Conservation (phyloP, 805 yeast genomes). For the Wickerhamomyces alni region DNA sequence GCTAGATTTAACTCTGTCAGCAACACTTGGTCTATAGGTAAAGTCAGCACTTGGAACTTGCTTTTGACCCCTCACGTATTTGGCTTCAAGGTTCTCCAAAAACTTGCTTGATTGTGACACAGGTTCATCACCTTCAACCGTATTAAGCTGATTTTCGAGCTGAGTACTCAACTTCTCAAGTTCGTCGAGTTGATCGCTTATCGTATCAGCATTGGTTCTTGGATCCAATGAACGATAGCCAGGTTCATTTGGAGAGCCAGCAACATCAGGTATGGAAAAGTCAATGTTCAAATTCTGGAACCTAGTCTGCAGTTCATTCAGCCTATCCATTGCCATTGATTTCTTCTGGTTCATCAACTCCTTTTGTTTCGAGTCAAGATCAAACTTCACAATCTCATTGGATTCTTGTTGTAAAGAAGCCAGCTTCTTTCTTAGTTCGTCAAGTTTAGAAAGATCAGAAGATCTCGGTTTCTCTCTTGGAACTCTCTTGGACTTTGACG, state of each 20-base stretch:
- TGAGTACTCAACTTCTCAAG: slow-evolving; percentile 20
- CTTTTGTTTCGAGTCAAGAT: slow-evolving; percentile 42
- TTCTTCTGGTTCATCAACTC: slow-evolving; percentile 57
- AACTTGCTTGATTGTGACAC: slow-evolving; percentile 18
- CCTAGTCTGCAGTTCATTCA: slow-evolving; percentile 60
- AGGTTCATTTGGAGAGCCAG: slow-evolving; percentile 1
- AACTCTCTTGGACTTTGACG: slow-evolving; percentile 3
- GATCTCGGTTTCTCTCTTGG: neutral
- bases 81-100: slow-evolving; percentile 33
- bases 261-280: slow-evolving; percentile 26
- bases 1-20: slow-evolving; percentile 27
- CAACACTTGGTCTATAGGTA: slow-evolving; percentile 17
- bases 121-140: slow-evolving; percentile 5
- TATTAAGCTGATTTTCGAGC: slow-evolving; percentile 13
- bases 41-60: slow-evolving; percentile 17
- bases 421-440: slow-evolving; percentile 48
- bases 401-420: slow-evolving; percentile 66
- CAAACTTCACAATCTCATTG: slow-evolving; percentile 67
- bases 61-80: slow-evolving; percentile 40
- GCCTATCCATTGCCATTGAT: slow-evolving; percentile 61
- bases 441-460: slow-evolving; percentile 47
- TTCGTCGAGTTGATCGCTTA: slow-evolving; percentile 30
- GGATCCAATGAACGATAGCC: slow-evolving; percentile 27
- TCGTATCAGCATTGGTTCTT: slow-evolving; percentile 10
- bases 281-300: slow-evolving; percentile 62